Evolutionary conservation across 2,329 filamentous ascomycete genomes (phyloP), one percentile per base, ranked within the genome.

Genomic region (Trichophyton schoenleinii): DNA sequence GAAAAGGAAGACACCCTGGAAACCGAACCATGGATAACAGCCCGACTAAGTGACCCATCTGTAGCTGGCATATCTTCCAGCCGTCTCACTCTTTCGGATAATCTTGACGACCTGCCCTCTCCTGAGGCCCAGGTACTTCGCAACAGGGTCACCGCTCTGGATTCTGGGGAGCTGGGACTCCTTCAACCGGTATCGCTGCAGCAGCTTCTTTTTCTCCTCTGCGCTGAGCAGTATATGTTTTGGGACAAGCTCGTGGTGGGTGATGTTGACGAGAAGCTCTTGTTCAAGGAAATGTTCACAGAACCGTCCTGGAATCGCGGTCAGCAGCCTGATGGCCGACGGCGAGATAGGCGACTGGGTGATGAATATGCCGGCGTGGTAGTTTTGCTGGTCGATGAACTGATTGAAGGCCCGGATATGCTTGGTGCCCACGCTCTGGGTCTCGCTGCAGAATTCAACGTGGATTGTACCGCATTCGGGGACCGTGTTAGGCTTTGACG

Each of bases 91-190:
- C 74, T 87, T 91, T 66, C 94, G 82, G 70, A 99, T 96, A 69
- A 99, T 99, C 83, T 99, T 99, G 70, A 99, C 94, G 2, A 99
- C 91, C 76, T 96, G 89, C 2, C 91, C 91, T 71, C 91, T 83
- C 79, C 88, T 87, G 72, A 99, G 79, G 11, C 94, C 94, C 61
- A 96, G 79, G 74, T 97, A 99, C 69, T 88, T 86, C 28, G 94
- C 89, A 59, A 99, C 91, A 2, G 94, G 94, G 73, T 99, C 94
- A 67, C 88, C 89, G 67, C 88, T 83, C 74, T 96, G 84, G 69
- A 99, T 96, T 61, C 94, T 83, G 3, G 94, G 94, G 71, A 99
- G 80, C 79, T 99, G 94, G 8, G 90, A 96, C 81, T 99, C 94
- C 84, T 96, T 97, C 74, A 99, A 78, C 57, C 94, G 85, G 77